Evolutionary conservation across 2,329 filamentous ascomycete genomes (phyloP), one percentile per base, ranked within the genome.

Genomic region (Ophiostoma sp.): DNA sequence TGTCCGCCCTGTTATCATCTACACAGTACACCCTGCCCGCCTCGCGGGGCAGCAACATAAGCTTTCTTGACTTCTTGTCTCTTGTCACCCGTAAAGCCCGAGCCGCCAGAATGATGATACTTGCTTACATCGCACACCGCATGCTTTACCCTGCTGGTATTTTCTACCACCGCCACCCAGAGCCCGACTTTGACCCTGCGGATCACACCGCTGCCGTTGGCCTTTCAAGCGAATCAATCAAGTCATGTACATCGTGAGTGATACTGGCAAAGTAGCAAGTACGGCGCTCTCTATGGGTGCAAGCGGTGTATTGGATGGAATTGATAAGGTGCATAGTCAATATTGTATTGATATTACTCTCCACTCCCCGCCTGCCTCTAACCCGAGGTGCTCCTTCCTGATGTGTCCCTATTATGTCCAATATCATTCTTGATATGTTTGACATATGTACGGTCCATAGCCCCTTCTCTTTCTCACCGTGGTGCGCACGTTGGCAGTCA

Each of bases 171-270:
- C 13, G 20, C 44, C 44, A 57, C n/a, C 27, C n/a, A 57, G 52
- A 57, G 52, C 52, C 52, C 52, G 52, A 33, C 71, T 72, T 73
- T 73, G 72, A 73, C 69, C 70, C 68, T 71, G 71, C 70, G 67
- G 72, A 73, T 73, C 71, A 73, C 67, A 73, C 72, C 68, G 60
- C 36, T 54, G 64, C 67, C 67, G 67, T 70, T 39, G 67, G 60
- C 64, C 67, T 71, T 71, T 70, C 68, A 71, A 67, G 72, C 67
- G 57, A 71, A 69, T 72, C 70, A 71, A 71, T 72, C 70, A 72
- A n/a, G 15, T 23, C 36, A 23, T 31, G 27, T 31, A 31, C 27
- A 31, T 31, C 27, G 39, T 41, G 7, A 15, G 27, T 36, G 31
- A 66, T 31, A 7, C 20, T 39, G 10, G 44, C 8, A 20, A 4